Evolutionary conservation across 179 eudicot genomes (phyloP).

Genomic region (Amaranthus tricolor): DNA sequence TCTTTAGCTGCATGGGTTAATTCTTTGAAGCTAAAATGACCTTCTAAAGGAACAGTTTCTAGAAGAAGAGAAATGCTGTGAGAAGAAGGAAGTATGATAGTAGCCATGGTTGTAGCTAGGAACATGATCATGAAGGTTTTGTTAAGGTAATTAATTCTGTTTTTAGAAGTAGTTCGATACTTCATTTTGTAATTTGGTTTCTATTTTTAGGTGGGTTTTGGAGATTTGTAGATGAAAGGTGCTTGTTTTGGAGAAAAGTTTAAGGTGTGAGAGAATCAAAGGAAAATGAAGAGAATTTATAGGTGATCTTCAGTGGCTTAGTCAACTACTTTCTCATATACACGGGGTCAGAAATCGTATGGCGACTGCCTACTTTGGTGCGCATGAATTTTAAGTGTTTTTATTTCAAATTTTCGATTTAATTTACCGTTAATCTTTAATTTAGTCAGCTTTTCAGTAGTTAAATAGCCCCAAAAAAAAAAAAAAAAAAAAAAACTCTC

Average conservation of each 20-base stretch:
- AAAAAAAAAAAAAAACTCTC: no score
- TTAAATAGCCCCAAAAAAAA: no score
- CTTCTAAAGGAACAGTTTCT: constrained; percentile 40
- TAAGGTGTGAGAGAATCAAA: constrained; percentile 10
- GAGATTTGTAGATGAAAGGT: constrained; percentile 21
- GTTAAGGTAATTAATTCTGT: constrained; percentile 11
- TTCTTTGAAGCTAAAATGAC: constrained; percentile 43
- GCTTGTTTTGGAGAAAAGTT: constrained; percentile 7
- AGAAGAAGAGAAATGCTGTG: constrained; percentile 14
- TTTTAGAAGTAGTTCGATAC: background rate
- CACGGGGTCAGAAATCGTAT: constrained; percentile 27
- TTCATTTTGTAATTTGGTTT: background rate
- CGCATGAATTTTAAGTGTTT: background rate
- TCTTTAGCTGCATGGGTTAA: constrained; percentile 55
- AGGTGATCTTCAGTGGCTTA: constrained; percentile 24
- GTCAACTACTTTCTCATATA: constrained; percentile 21
- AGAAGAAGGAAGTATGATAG: constrained; percentile 20
- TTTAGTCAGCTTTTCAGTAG: no score
- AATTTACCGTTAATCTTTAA: no score
- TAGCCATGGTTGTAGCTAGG: constrained; percentile 24
- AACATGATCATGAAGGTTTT: constrained; percentile 20
- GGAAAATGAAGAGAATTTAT: constrained; percentile 23
- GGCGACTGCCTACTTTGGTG: constrained; percentile 26
- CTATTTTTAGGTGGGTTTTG: constrained; percentile 11
- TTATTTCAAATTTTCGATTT: background rate